These are phyloP conservation scores for Claviceps citrina DNA, from an alignment of 2,329 filamentous ascomycete genomes.

Conservation along the genomic window DNA sequence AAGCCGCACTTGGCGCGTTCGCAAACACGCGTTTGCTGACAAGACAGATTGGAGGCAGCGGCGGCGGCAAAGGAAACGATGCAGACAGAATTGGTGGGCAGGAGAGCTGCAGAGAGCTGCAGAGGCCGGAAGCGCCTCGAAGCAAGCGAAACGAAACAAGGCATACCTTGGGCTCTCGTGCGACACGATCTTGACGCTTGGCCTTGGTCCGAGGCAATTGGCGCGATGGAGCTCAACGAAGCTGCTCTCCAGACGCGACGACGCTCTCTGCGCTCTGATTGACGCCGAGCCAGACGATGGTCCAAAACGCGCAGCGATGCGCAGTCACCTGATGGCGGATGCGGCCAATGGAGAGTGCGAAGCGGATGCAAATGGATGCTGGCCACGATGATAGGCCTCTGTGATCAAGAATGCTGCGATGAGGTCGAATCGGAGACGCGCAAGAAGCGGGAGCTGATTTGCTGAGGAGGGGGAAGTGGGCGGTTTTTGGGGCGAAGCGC, in stretches of 20 bases:
- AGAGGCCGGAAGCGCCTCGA: neutral
- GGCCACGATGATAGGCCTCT: constrained; percentile 37
- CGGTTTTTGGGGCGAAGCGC: constrained; percentile 9
- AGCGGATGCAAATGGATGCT: constrained; percentile 24
- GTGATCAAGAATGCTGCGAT: constrained; percentile 24
- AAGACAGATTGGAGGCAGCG: neutral
- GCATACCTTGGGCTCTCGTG: constrained; percentile 4
- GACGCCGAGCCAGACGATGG: constrained; percentile 11
- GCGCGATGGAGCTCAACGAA: constrained; percentile 9
- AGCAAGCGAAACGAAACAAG: neutral
- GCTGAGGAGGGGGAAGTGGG: constrained; percentile 17
- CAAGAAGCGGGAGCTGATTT: constrained; percentile 34
- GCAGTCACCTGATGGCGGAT: constrained; percentile 36
- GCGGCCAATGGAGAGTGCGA: constrained; percentile 33
- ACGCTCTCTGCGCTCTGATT: constrained; percentile 11
- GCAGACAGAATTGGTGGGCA: neutral
- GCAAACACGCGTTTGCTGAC: neutral
- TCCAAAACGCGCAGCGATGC: constrained; percentile 7
- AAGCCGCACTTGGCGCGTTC: neutral
- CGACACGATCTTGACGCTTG: constrained; percentile 3
- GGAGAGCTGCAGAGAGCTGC: too few relatives aligned
- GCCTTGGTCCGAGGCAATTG: constrained; percentile 1
- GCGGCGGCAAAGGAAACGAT: neutral
- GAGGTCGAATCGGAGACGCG: constrained; percentile 18
- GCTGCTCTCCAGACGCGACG: constrained; percentile 6